Conservation (phyloP, 805 yeast genomes). For the Metschnikowia chrysomelidarum region DNA sequence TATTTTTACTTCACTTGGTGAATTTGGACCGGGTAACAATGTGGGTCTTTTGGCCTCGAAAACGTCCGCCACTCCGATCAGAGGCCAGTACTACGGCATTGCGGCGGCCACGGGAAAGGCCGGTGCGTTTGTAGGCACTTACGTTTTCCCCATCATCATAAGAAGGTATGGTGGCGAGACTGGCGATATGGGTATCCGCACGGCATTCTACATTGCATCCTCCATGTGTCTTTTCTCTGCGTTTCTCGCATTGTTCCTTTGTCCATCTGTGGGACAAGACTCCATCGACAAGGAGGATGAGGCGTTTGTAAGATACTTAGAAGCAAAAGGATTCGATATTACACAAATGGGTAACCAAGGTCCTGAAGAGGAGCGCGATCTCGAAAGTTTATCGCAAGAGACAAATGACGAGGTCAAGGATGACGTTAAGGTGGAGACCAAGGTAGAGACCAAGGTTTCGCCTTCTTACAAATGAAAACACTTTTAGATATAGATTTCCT, state of each 20-base stretch:
- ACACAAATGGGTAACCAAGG: conserved; percentile 48
- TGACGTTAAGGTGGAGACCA: too few relatives aligned
- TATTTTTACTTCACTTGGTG: conserved; percentile 83
- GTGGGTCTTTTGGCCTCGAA: conserved; percentile 86
- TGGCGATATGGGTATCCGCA: conserved; percentile 56
- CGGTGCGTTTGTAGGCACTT: conserved; percentile 91
- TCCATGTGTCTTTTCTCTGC: conserved; percentile 74
- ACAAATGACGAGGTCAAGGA: conserved; percentile 1
- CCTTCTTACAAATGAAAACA: too few relatives aligned
- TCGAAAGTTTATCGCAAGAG: conserved; percentile 2
- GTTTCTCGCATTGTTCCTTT: conserved; percentile 59
- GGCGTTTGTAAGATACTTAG: conserved; percentile 65
- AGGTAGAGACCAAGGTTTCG: too few relatives aligned
- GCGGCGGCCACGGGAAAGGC: conserved; percentile 91
- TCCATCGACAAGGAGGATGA: conserved; percentile 78
- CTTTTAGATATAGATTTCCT: too few relatives aligned
- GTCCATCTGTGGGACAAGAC: conserved; percentile 83
- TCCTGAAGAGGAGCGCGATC: conserved; percentile 4
- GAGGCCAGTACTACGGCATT: conserved; percentile 89
- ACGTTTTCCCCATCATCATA: conserved; percentile 80
- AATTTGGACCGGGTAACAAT: conserved; percentile 93
- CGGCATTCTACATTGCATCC: conserved; percentile 81
- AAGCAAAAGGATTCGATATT: conserved; percentile 69
- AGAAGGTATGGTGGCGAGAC: conserved; percentile 50
- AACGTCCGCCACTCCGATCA: conserved; percentile 79